Evolutionary conservation across 2,329 filamentous ascomycete genomes (phyloP), one percentile per base, ranked within the genome.

Genomic region (Paracamarosporium sp.): DNA sequence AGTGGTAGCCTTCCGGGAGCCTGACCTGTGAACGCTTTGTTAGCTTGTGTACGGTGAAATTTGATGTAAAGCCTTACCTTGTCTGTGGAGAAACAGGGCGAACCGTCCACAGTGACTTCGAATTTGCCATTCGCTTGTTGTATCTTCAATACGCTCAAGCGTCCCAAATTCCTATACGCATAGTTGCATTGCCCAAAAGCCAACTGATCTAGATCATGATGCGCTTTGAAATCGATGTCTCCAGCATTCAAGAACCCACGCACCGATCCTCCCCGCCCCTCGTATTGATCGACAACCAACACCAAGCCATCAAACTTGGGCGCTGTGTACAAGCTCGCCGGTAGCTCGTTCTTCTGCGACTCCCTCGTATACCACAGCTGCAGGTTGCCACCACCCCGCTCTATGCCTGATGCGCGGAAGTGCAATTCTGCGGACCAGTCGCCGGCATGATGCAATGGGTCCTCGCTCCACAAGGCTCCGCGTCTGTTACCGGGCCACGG

Each of bases 171-270:
- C 66, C 95, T 90, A 82, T 97, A 99, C 44, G 87, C 78, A 76
- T 95, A 95, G 70, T 89, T 86, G 82, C 95, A 99, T 79, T 97
- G 92, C 13, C 93, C 95, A 75, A 99, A 99, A 15, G 94, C 91
- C 51, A 97, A 84, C 66, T 86, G 88, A 78, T 97, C 93, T 15
- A 97, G 87, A 68, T 86, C 89, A 65, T 87, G 83, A 67, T 93
- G 90, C 55, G 84, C 83, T 71, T 88, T 88, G 82, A 89, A 97
- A 76, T 96, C 91, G 65, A 85, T 88, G 35, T 82, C 86, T 47
- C 93, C 94, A 76, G 98, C 95, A 79, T 98, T 99, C 64, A 99
- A 81, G 81, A 98, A 99, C 17, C 91, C 95, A 57, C 95, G 86
- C 63, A 99, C 83, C 78, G 90, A 93, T 65, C 95, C 95, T 50